Base-by-base conservation (phyloP, 2,329 filamentous ascomycete species). In the Ophiosphaerella herpotricha region DNA sequence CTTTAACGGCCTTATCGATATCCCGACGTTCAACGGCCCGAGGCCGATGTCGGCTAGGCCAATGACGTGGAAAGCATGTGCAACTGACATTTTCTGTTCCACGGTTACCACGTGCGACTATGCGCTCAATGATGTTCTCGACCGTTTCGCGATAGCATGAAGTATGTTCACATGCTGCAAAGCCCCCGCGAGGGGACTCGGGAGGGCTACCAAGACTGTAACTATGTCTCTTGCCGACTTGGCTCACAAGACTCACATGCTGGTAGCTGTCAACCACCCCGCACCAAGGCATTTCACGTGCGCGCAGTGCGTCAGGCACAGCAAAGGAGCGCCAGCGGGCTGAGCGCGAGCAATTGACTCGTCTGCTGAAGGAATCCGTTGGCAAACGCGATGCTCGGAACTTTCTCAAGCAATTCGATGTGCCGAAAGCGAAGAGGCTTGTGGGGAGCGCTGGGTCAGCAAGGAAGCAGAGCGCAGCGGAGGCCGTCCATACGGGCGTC, bases 331-430 rank as follows among this genome's bases (percentile, higher is more conserved):
- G 68, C 31, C 69, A 71, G 50, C 68, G 68, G 32, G 67, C 68
- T 34, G 68, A 73, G 49, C 69, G 70, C 43, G 61, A 72, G 40
- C 64, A 71, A 57, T 58, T 73, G 63, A 71, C 68, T 16, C 66
- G 66, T 26, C 56, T 97, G 3, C 80, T 99, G 29, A 90, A 90
- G 65, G 91, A 92, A 14, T 91, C 91, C 9, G 89, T 92, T 5
- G 97, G 93, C 0, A 96, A 92, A 74, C 86, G 94, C 63, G 94
- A 99, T 76, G 91, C 92, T 40, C 92, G 89, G 73, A 86, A 90
- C 33, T 99, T 97, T 68, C 81, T 99, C 13, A 88, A 94, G 61
- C 92, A 91, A 54, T 96, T 97, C 71, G 86, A 85, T 40, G 53
- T 58, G 12, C 54, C 68, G 14, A 63, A 63, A 13, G 52, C 67